Evolutionary conservation across 1,284 basidiomycete species (phyloP), one percentile per base, ranked within the genome.

Genomic region (Bjerkandera adusta): DNA sequence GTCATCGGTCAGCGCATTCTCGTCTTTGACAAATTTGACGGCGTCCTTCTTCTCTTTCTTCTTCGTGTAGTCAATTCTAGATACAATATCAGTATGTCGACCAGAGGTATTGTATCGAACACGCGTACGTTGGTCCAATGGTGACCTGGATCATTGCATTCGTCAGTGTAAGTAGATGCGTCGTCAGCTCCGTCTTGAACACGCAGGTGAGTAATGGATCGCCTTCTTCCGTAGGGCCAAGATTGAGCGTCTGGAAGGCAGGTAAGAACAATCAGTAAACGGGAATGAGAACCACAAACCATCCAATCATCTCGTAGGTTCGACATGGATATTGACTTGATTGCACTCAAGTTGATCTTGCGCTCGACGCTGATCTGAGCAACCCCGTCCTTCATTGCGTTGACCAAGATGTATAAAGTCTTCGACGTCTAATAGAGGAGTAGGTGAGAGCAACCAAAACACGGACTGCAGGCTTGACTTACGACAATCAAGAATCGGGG

Each of bases 171-270:
- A 95, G 71, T 35, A 99, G 76, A 57, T 89, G 85, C 10, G 92
- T 81, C 7, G 85, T 76, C 43, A 99, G 75, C 65, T 99, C 97
- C 0, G 97, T 99, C 81, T 99, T 99, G 81, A 99, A 96, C 56
- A 84, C 76, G 58, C 91, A 94, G 52, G 83, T 89, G 60, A 99
- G 77, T 40, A 98, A 75, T 0, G 96, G 94, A 63, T 99, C 97
- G n/a, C 93, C 94, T 64, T 98, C 96, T 66, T 96, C 93, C 0
- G 83, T 79, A 22, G 78, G 71, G 49, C 76, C 83, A 35, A 85
- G 81, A 62, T 95, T 95, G 55, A 92, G 62, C 6, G 75, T 76
- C 84, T 84, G 36, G n/a, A 22, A 18, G 15, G 4, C n/a, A 35
- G 35, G 34, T 21, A 36, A 41, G 24, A 21, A 26, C 26, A 20